A percentile compares a stretch with the other conserved stretches of the same genome.
Evolutionary conservation across 495 filamentous ascomycete species (phyloP).

Genomic region (Bryoglossum gracile): DNA sequence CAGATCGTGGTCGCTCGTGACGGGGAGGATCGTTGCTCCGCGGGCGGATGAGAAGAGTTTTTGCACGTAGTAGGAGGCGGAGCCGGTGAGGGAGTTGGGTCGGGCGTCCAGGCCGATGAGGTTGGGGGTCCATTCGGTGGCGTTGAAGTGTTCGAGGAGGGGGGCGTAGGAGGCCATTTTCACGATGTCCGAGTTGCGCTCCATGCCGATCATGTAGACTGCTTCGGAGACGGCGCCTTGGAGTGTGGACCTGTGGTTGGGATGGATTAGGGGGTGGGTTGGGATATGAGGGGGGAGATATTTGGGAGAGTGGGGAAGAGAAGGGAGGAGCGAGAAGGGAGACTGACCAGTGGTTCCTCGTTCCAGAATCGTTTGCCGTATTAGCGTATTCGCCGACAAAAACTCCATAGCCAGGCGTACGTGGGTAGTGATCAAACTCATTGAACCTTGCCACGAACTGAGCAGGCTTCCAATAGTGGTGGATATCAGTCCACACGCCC

Average conservation of each 20-base stretch:
- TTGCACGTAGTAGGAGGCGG: conserved; percentile 22
- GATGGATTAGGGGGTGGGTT: no score
- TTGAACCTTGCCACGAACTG: conserved; percentile 41
- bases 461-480: conserved; percentile 40
- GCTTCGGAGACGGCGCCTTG: conserved; percentile 42
- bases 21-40: conserved; percentile 20
- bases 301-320: not conserved
- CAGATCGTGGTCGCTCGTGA: conserved; percentile 18
- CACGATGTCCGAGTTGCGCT: conserved; percentile 47
- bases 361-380: conserved; percentile 29
- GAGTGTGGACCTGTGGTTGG: conserved; percentile 18
- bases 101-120: conserved; percentile 13
- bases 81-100: conserved; percentile 11
- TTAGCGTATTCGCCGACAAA: conserved; percentile 45
- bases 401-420: conserved; percentile 25
- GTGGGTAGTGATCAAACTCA: conserved; percentile 39
- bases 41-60: conserved; percentile 20
- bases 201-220: conserved; percentile 49
- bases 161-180: conserved; percentile 43
- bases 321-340: no score
- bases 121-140: conserved; percentile 34
- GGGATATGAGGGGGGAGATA: not conserved
- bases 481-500: conserved; percentile 30
- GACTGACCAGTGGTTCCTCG: conserved; percentile 20
- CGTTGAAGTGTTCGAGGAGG: conserved; percentile 35